Evolutionary conservation across 352 stramenopile species (phyloP).

Genomic region (Pythium oligandrum): DNA sequence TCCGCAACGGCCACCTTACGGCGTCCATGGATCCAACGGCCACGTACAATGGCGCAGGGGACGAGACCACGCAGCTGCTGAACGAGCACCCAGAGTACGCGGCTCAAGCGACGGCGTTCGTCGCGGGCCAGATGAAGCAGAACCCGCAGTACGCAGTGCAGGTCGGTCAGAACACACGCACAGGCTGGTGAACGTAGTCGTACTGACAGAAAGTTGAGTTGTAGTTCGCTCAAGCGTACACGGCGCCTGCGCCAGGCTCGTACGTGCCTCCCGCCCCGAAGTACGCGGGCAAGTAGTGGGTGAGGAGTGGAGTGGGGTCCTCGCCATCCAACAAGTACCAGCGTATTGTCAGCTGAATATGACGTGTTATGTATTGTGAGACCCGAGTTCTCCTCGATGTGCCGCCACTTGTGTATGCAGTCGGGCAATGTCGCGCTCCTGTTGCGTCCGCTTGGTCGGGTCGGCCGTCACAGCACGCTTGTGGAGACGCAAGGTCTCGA

Average conservation of each 20-base stretch:
- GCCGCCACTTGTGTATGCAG: background rate
- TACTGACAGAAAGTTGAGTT: background rate
- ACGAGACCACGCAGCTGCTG: slow-evolving; percentile 67
- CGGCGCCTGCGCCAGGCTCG: slow-evolving; percentile 2
- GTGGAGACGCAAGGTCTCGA: slow-evolving; percentile 17
- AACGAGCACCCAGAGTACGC: slow-evolving; percentile 56
- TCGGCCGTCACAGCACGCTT: slow-evolving; percentile 15
- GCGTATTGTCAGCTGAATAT: too few species aligned
- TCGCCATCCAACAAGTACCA: too few species aligned
- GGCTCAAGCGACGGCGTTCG: slow-evolving; percentile 55
- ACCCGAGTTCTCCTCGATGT: too few species aligned
- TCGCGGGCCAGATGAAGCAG: slow-evolving; percentile 61
- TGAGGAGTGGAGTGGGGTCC: too few species aligned
- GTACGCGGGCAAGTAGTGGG: too few species aligned
- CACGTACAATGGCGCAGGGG: slow-evolving; percentile 52
- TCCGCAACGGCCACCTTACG: slow-evolving; percentile 66
- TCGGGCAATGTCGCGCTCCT: slow-evolving; percentile 10
- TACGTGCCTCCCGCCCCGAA: slow-evolving; percentile 18
- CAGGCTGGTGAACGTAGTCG: too few species aligned
- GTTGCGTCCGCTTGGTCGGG: slow-evolving; percentile 12
- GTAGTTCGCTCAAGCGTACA: slow-evolving; percentile 1
- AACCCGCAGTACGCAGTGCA: slow-evolving; percentile 72
- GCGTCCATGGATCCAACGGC: slow-evolving; percentile 73
- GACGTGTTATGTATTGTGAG: too few species aligned
- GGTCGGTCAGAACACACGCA: slow-evolving; percentile 14